Conservation (phyloP, 1,139 yeast genomes). For the Sporopachydermia cereana region DNA sequence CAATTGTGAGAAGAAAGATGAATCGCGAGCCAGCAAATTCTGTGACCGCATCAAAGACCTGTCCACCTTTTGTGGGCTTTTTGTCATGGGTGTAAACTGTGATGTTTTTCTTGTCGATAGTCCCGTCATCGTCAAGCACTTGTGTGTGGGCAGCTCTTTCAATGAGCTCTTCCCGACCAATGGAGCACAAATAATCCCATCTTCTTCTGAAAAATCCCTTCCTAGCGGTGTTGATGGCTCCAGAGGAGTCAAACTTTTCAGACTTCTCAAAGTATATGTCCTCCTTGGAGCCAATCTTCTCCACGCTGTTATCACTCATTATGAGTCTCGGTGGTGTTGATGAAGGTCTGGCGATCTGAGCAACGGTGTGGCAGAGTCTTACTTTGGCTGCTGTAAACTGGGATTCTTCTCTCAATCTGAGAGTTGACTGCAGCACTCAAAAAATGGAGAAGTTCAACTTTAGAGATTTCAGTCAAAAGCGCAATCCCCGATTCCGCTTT, state of each 20-base stretch:
- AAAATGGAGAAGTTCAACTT: too few species aligned
- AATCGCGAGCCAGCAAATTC: slow-evolving; percentile 4
- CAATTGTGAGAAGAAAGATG: slow-evolving; percentile 8
- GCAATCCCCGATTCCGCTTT: too few species aligned
- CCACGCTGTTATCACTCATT: neutral
- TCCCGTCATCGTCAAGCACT: neutral
- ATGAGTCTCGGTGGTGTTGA: too few species aligned
- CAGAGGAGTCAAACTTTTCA: neutral
- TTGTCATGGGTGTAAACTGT: slow-evolving; percentile 1
- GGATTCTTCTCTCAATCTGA: too few species aligned
- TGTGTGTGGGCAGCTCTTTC: slow-evolving; percentile 3
- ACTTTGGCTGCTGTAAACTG: too few species aligned
- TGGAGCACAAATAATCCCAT: neutral
- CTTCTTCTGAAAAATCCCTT: neutral
- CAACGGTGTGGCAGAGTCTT: too few species aligned
- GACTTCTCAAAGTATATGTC: neutral
- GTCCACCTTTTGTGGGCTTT: slow-evolving; percentile 6
- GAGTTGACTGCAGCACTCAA: too few species aligned
- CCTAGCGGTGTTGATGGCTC: neutral
- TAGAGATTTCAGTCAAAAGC: too few species aligned
- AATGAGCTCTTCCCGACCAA: neutral
- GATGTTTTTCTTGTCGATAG: neutral
- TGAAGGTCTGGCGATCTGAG: too few species aligned
- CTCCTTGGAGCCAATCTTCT: neutral
- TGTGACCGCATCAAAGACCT: slow-evolving; percentile 7